Base-by-base conservation (phyloP, 495 filamentous ascomycete genomes). In the Chaetomidium leptoderma region DNA sequence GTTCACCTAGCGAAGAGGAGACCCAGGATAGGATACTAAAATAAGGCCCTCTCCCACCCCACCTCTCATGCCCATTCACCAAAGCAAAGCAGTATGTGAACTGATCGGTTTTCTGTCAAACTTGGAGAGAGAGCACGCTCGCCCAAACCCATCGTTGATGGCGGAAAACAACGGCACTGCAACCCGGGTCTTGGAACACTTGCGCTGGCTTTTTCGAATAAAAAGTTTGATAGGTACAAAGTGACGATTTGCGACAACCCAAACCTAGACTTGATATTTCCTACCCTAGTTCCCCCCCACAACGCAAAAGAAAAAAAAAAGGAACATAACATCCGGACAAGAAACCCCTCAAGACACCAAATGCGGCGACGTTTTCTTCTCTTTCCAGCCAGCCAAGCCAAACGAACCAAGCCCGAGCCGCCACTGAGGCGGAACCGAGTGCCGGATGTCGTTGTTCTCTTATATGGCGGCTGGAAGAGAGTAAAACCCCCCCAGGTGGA, bases 241-340 rank as follows among this genome's bases (percentile, higher is more conserved):
- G 24, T 33, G 29, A 48, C 45, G 29, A 48, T 35, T 49, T 14
- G 46, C 47, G 47, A 50, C 16, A 46, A 8, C 43, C 32, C 47
- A 36, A 37, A 11, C 47, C 19, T 19, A 48, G 24, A 9, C 36
- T 30, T 53, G 26, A 53, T 53, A 53, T 53, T 50, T 53, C 49
- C 49, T 36, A 37, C 51, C 37, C 26, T 0, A 17, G 6, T 17
- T 24, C 39, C 37, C 43, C 36, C 13, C 26, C 14, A 6, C n/a
- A n/a, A n/a, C n/a, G n/a, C n/a, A 19, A 32, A 17, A 17, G n/a
- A 30, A 17, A 26, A 29, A 14, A 17, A 35, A 21, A n/a, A 11
- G 17, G 7, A 30, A 24, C 37, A 53, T 29, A 53, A 32, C 21
- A 53, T 53, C 36, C 51, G 43, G 36, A 43, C 51, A 43, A n/a